Evolutionary conservation across 805 yeast species (phyloP).

Genomic region (Lipomyces sp.): DNA sequence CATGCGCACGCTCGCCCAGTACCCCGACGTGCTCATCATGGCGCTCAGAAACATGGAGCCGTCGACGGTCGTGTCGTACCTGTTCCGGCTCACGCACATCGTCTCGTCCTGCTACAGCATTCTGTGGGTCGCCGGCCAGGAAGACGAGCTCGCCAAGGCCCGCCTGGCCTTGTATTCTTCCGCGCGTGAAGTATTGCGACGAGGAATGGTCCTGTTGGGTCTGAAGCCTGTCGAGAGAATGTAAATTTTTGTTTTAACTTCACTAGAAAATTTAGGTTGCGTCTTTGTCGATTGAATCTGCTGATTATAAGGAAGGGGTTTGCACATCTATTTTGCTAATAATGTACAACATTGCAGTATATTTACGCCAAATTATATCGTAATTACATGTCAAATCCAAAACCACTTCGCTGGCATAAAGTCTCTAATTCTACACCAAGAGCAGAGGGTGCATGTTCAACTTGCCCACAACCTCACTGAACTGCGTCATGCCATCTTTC

Average conservation of each 20-base stretch:
- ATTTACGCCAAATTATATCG: neutral
- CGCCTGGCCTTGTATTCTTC: conserved; percentile 87
- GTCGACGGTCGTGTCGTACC: conserved; percentile 86
- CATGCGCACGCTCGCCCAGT: conserved; percentile 76
- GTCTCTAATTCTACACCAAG: neutral
- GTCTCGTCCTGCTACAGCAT: conserved; percentile 95
- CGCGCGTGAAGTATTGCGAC: conserved; percentile 82
- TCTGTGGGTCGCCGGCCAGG: conserved; percentile 96
- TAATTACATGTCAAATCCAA: neutral
- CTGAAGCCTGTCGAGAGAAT: conserved; percentile 98
- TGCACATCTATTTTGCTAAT: neutral
- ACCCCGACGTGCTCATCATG: conserved; percentile 83
- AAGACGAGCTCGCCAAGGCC: conserved; percentile 77
- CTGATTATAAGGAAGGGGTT: too few relatives aligned
- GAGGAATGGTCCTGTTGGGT: conserved; percentile 87
- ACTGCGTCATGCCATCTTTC: conserved; percentile 1
- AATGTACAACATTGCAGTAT: too few relatives aligned
- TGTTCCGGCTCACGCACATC: conserved; percentile 87
- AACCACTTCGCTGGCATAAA: too few relatives aligned
- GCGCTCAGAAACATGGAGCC: conserved; percentile 88
- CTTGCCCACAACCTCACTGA: neutral
- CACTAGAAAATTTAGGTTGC: neutral
- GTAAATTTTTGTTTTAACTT: conserved; percentile 44
- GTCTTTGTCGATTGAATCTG: neutral
- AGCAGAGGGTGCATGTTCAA: conserved; percentile 9